A percentile compares a stretch with the other conserved stretches of the same genome.
phyloP scores from a whole-genome alignment of 805 yeast genomes.

The Pichia deserticola region DNA sequence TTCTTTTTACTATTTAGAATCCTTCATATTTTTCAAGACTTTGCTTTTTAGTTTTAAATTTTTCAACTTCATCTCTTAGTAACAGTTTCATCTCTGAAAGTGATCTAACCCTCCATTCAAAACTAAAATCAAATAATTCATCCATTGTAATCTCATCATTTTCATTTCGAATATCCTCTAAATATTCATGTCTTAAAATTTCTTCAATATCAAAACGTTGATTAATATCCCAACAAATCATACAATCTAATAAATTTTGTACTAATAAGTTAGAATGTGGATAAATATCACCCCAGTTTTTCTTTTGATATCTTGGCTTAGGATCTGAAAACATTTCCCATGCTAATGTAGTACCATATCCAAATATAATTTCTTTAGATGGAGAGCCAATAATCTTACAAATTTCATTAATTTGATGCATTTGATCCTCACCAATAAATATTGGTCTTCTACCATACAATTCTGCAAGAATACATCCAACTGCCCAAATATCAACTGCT shows the following conservation, averaged over 20 bases:
- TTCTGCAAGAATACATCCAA: slow-evolving; percentile 86
- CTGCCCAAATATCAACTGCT: slow-evolving; percentile 86
- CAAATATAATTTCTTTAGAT: slow-evolving; percentile 33
- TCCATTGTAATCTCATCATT: slow-evolving; percentile 50
- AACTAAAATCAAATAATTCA: slow-evolving; percentile 55
- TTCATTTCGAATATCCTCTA: slow-evolving; percentile 43
- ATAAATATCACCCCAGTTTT: slow-evolving; percentile 46
- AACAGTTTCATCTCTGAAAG: slow-evolving; percentile 41
- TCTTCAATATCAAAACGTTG: slow-evolving; percentile 47
- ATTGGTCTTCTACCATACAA: slow-evolving; percentile 73
- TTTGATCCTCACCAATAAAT: slow-evolving; percentile 66
- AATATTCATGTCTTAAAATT: slow-evolving; percentile 51
- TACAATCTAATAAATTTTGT: slow-evolving; percentile 41
- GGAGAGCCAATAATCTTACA: slow-evolving; percentile 70
- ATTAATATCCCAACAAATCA: slow-evolving; percentile 60
- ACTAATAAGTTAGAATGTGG: slow-evolving; percentile 55
- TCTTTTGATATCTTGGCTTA: slow-evolving; percentile 33
- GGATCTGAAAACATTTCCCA: slow-evolving; percentile 40
- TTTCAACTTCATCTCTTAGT: slow-evolving; percentile 45
- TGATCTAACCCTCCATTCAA: slow-evolving; percentile 40
- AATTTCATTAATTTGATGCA: slow-evolving; percentile 66
- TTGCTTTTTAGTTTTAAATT: slow-evolving; percentile 34
- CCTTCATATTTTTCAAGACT: background rate
- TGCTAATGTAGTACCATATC: slow-evolving; percentile 40
- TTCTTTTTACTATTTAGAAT: background rate